Evolutionary conservation across 2,329 filamentous ascomycete species (phyloP), one percentile per base, ranked within the genome.

Genomic region (Penicillium sp.): DNA sequence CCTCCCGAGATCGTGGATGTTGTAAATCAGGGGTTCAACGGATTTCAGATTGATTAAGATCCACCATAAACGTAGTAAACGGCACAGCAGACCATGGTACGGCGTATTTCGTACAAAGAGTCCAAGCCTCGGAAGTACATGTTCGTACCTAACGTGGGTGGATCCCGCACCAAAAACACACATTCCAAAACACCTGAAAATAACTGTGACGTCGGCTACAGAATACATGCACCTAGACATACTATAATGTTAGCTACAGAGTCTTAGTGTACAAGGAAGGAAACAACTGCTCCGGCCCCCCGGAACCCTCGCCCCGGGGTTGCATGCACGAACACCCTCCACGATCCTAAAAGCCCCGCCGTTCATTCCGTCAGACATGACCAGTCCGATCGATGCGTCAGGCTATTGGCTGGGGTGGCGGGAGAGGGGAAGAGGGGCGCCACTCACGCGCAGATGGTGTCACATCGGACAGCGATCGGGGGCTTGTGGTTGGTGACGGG

Each of bases 351-450:
- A 50, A 27, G 63, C 63, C 63, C 63, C 63, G 63, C 61, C 61
- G 63, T 65, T 65, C 64, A 63, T 65, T 55, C 62, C 58, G 57
- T 60, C 62, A 56, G 54, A 58, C 50, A 51, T 65, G 59, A 64
- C 59, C 60, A 58, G 58, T 64, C 56, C 46, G 49, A 57, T 57
- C 45, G 52, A 44, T 35, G 42, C 52, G 58, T 43, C 29, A 7
- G 9, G 19, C 54, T 27, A 63, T 64, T 64, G 62, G 63, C 22
- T 21, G 33, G 44, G 37, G 42, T 35, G 39, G 54, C 59, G 54
- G 56, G 51, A 27, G 31, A 46, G 49, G 21, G 48, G 29, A 49
- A 16, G 46, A 54, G 42, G 29, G 54, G 54, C 52, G 47, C 56
- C 56, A 58, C 58, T 56, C 44, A 33, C 43, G 24, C 24, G 49